Conservation (phyloP, 352 stramenopile genomes). For the Globisporangium cystogenes region DNA sequence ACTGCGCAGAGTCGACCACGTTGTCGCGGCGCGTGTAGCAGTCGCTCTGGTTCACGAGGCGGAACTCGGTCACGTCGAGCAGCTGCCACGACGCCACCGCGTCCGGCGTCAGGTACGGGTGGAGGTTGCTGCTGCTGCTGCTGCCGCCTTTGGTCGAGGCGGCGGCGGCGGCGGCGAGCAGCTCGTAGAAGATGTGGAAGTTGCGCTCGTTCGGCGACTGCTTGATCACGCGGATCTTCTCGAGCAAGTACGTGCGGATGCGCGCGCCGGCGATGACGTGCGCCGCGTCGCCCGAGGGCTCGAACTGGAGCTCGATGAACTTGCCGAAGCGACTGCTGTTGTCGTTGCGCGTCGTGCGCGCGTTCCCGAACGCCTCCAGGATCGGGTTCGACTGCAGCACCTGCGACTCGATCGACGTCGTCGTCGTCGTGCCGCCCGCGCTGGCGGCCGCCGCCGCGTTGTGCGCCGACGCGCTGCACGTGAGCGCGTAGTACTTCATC, state of each 20-base stretch:
- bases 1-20: constrained; percentile 63
- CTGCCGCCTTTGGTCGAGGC: no score
- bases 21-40: constrained; percentile 64
- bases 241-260: constrained; percentile 11
- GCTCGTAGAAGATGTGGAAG: constrained; percentile 86
- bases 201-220: constrained; percentile 76
- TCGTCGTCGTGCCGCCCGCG: constrained; percentile 3
- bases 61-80: constrained; percentile 33
- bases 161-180: no score
- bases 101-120: background rate
- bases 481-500: constrained; percentile 85
- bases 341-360: constrained; percentile 88
- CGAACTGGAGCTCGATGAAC: constrained; percentile 87
- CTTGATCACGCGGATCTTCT: constrained; percentile 7
- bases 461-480: constrained; percentile 33
- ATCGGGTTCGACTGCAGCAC: constrained; percentile 91
- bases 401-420: constrained; percentile 79
- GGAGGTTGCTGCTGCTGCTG: no score
- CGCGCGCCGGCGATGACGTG: constrained; percentile 76
- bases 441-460: background rate
- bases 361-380: constrained; percentile 87
- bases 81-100: constrained; percentile 29
- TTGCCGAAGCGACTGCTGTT: constrained; percentile 92
- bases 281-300: constrained; percentile 34
- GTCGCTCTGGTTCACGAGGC: constrained; percentile 62